Evolutionary conservation across 257 asterid genomes (phyloP), one percentile per base, ranked within the genome.

Genomic region (Lycium barbarum): DNA sequence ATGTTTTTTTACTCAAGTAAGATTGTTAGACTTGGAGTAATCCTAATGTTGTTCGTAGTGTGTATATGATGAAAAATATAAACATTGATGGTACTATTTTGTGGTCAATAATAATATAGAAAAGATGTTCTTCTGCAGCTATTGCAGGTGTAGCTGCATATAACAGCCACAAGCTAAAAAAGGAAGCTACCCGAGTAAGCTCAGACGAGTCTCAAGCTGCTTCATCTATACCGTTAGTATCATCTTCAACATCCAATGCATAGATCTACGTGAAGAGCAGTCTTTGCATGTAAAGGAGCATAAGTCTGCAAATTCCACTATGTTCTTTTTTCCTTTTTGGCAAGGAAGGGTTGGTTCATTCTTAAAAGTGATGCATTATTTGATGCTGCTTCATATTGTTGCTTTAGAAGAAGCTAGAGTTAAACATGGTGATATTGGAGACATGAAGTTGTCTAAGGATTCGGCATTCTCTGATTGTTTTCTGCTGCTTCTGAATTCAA

Each of bases 61-160:
- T 54, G 2, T 49, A 53, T 49, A 74, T 74, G 43, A 22, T 13
- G 8, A 49, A 20, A 49, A 22, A 13, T 49, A 0, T 49, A 74
- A 74, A 22, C 35, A 74, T 74, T 8, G 47, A 53, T 78, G 82
- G 82, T 13, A 53, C 65, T 26, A 2, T 53, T 53, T 78, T 9
- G 1, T 78, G 26, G 9, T 26, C 1, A 65, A 78, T 78, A 7
- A 7, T 72, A n/a, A 78, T 54, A 78, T 14, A 33, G 65, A 7
- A 78, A 78, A 53, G 26, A 26, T 78, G 82, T 26, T 53, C 5
- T 78, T 78, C 14, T 78, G 93, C 98, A 96, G 99, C 99, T 54
- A 95, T 96, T 80, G 91, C 90, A 22, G 99, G 99, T 84, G 99
- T 96, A 63, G 99, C 95, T 86, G 98, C 97, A 35, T 96, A 96